Percentiles rank a stretch among this genome's conserved stretches.
phyloP scores from a whole-genome alignment of 441 rosid species.

The Gossypium trilobum region DNA sequence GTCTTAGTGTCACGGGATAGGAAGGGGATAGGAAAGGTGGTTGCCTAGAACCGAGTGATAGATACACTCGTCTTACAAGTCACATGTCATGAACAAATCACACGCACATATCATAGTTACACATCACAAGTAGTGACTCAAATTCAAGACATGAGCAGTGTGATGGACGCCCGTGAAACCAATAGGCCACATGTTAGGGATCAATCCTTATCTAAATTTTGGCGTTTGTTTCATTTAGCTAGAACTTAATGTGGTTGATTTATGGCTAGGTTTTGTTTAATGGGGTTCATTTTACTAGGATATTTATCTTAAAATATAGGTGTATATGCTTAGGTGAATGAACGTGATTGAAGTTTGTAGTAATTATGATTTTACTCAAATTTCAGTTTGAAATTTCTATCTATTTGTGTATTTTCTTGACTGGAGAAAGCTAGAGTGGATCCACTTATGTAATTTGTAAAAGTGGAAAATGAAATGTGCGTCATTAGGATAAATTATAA shows the following conservation, averaged over 20 bases:
- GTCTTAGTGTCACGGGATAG: not conserved
- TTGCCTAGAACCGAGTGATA: not conserved
- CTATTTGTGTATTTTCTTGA: not conserved
- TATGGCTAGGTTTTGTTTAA: not conserved
- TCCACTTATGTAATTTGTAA: too few relatives aligned
- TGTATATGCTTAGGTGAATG: not conserved
- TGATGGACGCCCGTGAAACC: too few relatives aligned
- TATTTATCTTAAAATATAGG: not conserved
- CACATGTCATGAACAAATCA: not conserved
- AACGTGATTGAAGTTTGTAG: not conserved
- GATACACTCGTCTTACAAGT: not conserved
- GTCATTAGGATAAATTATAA: not conserved
- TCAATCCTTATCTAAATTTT: not conserved
- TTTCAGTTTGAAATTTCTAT: not conserved
- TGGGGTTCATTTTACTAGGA: too few relatives aligned
- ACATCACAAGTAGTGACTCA: too few relatives aligned
- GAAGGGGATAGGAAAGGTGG: not conserved
- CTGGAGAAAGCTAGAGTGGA: too few relatives aligned
- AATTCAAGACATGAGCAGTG: too few relatives aligned
- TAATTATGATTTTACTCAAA: not conserved
- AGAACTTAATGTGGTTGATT: not conserved
- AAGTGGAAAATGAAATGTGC: too few relatives aligned
- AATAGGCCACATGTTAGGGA: too few relatives aligned
- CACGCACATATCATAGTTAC: too few relatives aligned
- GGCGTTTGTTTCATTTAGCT: not conserved